A percentile compares a stretch with the other conserved stretches of the same genome.
phyloP scores from a whole-genome alignment of 352 stramenopile species.

The Thraustochytrium sp. region DNA sequence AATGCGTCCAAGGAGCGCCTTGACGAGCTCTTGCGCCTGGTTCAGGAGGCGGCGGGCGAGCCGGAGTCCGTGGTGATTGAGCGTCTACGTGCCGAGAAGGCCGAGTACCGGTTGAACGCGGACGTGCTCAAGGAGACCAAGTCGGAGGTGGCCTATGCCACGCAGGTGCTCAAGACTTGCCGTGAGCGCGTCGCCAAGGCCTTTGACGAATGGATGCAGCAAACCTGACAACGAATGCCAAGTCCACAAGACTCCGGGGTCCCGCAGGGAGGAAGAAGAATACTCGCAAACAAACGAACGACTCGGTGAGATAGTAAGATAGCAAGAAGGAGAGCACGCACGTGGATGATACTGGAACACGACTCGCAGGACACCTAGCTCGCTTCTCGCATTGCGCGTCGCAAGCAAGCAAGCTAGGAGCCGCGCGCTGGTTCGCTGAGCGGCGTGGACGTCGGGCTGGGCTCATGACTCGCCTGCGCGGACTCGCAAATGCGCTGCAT shows the following conservation, averaged over 20 bases:
- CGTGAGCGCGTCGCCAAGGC: not conserved
- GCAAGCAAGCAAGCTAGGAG: no score
- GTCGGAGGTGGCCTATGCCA: not conserved
- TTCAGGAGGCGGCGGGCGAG: conserved; percentile 70
- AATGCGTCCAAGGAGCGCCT: not conserved
- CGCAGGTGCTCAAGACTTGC: not conserved
- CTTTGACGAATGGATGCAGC: conserved; percentile 17
- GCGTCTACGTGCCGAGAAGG: conserved; percentile 30
- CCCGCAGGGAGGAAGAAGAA: no score
- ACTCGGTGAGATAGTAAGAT: no score
- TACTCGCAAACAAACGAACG: no score
- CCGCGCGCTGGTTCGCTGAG: no score
- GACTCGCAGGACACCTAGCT: no score
- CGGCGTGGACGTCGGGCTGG: not conserved
- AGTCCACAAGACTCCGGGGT: no score
- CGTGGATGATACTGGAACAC: no score
- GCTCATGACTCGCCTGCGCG: not conserved
- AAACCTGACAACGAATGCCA: no score
- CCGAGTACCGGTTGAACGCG: not conserved
- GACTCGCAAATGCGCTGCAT: not conserved
- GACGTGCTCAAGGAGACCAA: conserved; percentile 10
- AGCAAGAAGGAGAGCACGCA: no score
- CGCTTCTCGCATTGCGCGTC: no score
- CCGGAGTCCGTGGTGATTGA: conserved; percentile 84
- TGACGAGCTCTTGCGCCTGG: not conserved